Percentiles rank a stretch among this genome's conserved stretches.
Conservation (phyloP, 345 rosid genomes). For the Bretschneidera sinensis region DNA sequence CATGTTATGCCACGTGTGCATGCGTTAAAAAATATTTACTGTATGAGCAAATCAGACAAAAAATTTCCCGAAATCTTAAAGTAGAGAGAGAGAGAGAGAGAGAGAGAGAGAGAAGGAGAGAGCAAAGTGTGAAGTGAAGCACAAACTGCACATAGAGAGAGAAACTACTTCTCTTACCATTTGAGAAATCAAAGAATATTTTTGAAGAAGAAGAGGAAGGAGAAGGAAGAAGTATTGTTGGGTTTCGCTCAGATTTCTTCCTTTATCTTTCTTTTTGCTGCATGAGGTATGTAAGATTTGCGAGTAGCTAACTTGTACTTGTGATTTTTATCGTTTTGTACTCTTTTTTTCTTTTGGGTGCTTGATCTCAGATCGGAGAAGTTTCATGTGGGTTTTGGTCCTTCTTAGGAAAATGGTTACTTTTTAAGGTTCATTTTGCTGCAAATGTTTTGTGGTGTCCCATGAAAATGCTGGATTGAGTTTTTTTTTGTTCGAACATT, state of each 20-base stretch:
- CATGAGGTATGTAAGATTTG: slow-evolving; percentile 30
- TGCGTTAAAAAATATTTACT: not conserved
- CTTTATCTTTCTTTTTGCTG: slow-evolving; percentile 14
- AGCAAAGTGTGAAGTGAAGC: slow-evolving; percentile 34
- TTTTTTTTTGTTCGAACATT: slow-evolving; percentile 6
- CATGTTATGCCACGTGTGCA: slow-evolving; percentile 17
- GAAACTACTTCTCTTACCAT: slow-evolving; percentile 32
- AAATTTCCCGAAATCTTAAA: slow-evolving; percentile 30
- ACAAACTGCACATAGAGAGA: slow-evolving; percentile 21
- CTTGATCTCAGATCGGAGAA: slow-evolving; percentile 27
- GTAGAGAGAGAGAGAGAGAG: slow-evolving; percentile 26
- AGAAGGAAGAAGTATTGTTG: slow-evolving; percentile 14
- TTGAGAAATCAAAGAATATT: slow-evolving; percentile 67
- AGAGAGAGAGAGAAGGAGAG: slow-evolving; percentile 24
- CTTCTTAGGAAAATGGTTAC: slow-evolving; percentile 6
- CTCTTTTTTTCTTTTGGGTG: slow-evolving; percentile 6
- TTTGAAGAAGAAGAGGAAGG: slow-evolving; percentile 20
- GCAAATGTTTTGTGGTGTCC: slow-evolving; percentile 3
- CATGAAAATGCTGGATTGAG: slow-evolving; percentile 27
- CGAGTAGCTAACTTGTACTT: slow-evolving; percentile 8
- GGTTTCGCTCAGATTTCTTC: slow-evolving; percentile 23
- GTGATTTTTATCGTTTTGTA: slow-evolving; percentile 8
- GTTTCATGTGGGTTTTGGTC: slow-evolving; percentile 11
- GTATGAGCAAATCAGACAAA: slow-evolving; percentile 17
- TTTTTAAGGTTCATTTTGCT: not conserved